Evolutionary conservation across 176 grass and related monocot genomes (phyloP), one percentile per base, ranked within the genome.

Genomic region (Avena sativa): DNA sequence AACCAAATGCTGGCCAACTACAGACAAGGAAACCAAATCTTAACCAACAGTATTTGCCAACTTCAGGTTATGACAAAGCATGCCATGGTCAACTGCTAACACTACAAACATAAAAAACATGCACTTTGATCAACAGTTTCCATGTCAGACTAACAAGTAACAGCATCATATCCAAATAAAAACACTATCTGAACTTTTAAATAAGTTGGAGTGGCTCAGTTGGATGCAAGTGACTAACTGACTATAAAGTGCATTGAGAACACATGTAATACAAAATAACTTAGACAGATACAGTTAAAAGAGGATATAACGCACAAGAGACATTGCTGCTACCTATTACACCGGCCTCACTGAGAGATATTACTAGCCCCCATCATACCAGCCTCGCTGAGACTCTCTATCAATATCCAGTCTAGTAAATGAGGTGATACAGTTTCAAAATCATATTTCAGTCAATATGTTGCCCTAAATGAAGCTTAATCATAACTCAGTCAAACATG

Each of bases 81-180:
- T 82, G 28, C 11, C 6, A 20, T 40, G 20, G 66, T 70, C 85
- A 65, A 57, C 90, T 91, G 66, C 88, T 86, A 86, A 59, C 85
- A 52, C 82, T 49, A 46, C 82, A 71, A 71, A 79, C 16, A 80
- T 47, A 59, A 32, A 10, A 44, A 43, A 48, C 59, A 61, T 36
- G 40, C 43, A 79, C 48, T 76, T 52, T 53, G 73, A 76, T 53
- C 49, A 30, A 76, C 26, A 53, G 48, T 53, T 76, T 53, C 48
- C 26, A 76, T 76, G 44, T 60, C 15, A 43, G 25, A 51, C 44
- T 13, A 48, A 44, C 51, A 59, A 38, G 50, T 85, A 20, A 58
- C 14, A 71, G 25, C 63, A 86, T 57, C 47, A 73, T 80, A 34
- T 38, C 71, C 59, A 47, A 76, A 76, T 3, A 81, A 17, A 87